Base-by-base conservation (phyloP, 495 filamentous ascomycete genomes). In the Penicillium bialowiezense region DNA sequence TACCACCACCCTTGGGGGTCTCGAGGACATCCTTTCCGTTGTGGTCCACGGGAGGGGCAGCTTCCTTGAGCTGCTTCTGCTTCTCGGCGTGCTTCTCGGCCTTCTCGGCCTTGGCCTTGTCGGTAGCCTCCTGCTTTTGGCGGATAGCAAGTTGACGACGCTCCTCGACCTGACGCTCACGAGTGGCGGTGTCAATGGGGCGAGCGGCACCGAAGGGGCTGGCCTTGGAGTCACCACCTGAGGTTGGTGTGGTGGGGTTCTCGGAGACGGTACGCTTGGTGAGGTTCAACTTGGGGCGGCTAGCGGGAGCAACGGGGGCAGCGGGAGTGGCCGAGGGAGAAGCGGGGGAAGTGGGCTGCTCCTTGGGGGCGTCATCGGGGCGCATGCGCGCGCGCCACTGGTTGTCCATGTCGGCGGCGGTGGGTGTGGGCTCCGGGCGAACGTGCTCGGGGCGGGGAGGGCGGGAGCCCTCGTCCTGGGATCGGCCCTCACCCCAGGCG, bases 181-280 rank as follows among this genome's bases (percentile, higher is more conserved):
- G 81, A 7, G 90, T 78, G 15, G 89, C 88, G 40, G 90, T 95
- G 68, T 97, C 90, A 52, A 95, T 95, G 9, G 91, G 91, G 41
- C 81, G 80, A 32, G 91, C 91, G 45, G 88, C 90, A 63, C 93
- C 93, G 67, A 98, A 98, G 19, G 89, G 89, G 69, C 84, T 97
- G 14, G 89, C 79, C 73, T 93, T 95, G 3, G 88, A 76, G 49
- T 91, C 89, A 29, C 67, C 66, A 18, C 69, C 52, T 18, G 74
- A 61, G 29, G 79, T 61, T 8, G 76, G 48, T 23, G 70, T 62
- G 13, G 83, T 65, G 35, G 78, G 79, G 36, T 75, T 71, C 44
- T 96, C 91, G 4, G 91, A 84, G 26, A 95, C 87, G 5, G 89
- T 95, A 37, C 93, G 83, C 76, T 97, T 97, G 46, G 82, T 65